phyloP scores from a whole-genome alignment of 306 rosid genomes.

The Hippophae gyantsensis region DNA sequence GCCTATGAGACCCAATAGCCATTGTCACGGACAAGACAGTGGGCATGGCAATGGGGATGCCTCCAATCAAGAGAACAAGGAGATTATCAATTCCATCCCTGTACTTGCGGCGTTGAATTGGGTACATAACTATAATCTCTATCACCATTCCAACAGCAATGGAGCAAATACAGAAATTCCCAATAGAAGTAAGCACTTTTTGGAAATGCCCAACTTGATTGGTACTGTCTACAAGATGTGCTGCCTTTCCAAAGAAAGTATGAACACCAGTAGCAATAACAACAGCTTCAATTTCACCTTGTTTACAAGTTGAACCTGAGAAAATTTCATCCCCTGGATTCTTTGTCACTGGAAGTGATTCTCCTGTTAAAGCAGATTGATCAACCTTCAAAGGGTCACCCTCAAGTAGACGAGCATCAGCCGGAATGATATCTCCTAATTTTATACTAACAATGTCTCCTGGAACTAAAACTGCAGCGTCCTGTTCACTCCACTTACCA shows the following conservation, averaged over 20 bases:
- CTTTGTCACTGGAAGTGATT: slow-evolving; percentile 93
- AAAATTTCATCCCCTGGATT: slow-evolving; percentile 88
- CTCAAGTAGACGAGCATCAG: slow-evolving; percentile 99
- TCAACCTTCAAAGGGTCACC: slow-evolving; percentile 92
- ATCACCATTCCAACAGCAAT: slow-evolving; percentile 84
- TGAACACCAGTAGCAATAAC: slow-evolving; percentile 99
- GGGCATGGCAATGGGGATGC: slow-evolving; percentile 99
- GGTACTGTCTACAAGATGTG: slow-evolving; percentile 95
- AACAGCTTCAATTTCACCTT: slow-evolving; percentile 94
- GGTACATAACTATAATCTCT: slow-evolving; percentile 92
- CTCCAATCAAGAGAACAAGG: slow-evolving; percentile 93
- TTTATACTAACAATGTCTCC: slow-evolving; percentile 92
- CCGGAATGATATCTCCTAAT: slow-evolving; percentile 91
- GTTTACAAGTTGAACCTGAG: slow-evolving; percentile 98
- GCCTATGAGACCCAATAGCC: slow-evolving; percentile 98
- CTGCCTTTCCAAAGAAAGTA: slow-evolving; percentile 97
- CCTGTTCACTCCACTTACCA: slow-evolving; percentile 87
- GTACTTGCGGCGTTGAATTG: slow-evolving; percentile 77
- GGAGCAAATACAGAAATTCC: slow-evolving; percentile 94
- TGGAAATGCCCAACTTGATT: slow-evolving; percentile 99
- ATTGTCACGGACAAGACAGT: slow-evolving; percentile 98
- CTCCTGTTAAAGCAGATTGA: slow-evolving; percentile 96
- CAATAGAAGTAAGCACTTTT: slow-evolving; percentile 83
- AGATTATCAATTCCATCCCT: slow-evolving; percentile 91
- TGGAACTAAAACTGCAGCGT: slow-evolving; percentile 87